phyloP scores from a whole-genome alignment of 2,329 filamentous ascomycete species.

The Diaporthe sp. region DNA sequence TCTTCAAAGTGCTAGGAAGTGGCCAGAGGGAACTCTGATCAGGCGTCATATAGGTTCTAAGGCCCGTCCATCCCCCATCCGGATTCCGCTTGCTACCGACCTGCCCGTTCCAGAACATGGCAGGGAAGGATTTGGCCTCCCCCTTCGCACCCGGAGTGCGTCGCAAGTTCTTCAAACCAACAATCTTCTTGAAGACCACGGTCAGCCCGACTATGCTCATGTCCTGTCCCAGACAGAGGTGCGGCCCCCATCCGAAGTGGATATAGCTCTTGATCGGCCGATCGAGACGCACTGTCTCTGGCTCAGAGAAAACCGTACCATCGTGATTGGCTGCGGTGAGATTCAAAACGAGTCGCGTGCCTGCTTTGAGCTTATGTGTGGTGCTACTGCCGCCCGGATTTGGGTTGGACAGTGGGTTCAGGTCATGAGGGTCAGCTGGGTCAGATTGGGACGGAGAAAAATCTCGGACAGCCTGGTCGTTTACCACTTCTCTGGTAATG shows the following conservation, averaged over 20 bases:
- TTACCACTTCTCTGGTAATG: conserved; percentile 59
- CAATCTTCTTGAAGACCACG: conserved; percentile 44
- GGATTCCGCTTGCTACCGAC: conserved; percentile 30
- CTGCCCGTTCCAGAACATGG: conserved; percentile 41
- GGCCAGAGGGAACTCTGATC: conserved; percentile 45
- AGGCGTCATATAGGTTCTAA: conserved; percentile 44
- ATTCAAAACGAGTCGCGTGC: conserved; percentile 61
- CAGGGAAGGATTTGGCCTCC: conserved; percentile 41
- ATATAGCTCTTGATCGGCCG: conserved; percentile 64
- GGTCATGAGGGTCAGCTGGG: conserved; percentile 39
- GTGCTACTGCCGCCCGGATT: conserved; percentile 44
- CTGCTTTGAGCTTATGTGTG: conserved; percentile 32
- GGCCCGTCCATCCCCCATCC: conserved; percentile 40
- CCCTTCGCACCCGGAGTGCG: conserved; percentile 43
- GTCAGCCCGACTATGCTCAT: conserved; percentile 48
- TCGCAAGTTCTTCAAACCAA: conserved; percentile 43
- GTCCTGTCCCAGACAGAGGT: conserved; percentile 64
- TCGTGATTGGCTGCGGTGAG: conserved; percentile 63
- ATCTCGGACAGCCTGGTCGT: conserved; percentile 46
- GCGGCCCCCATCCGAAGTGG: conserved; percentile 64
- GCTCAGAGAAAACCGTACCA: conserved; percentile 61
- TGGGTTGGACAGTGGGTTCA: conserved; percentile 40
- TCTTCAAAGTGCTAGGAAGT: conserved; percentile 43
- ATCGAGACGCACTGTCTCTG: conserved; percentile 60
- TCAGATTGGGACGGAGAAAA: conserved; percentile 42